Evolutionary conservation across 2,329 filamentous ascomycete genomes (phyloP), one percentile per base, ranked within the genome.

Genomic region (Zasmidium cellare): DNA sequence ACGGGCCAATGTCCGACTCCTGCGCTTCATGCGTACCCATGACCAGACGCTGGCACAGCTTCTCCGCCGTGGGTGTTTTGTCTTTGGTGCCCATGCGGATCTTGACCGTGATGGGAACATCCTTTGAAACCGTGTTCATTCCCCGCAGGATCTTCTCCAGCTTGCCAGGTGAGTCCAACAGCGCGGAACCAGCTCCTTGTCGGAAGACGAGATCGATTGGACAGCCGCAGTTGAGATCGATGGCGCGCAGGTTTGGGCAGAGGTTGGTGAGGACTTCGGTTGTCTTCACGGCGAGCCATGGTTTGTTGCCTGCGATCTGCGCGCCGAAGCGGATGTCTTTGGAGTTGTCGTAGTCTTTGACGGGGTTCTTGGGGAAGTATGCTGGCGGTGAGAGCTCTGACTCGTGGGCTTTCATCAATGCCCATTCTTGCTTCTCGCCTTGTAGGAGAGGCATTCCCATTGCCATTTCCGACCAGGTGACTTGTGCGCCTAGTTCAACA

Each of bases 401-500:
- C 72, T 92, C 87, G 71, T 99, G 94, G 2, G 91, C 91, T 75
- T 94, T 96, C 82, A 97, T 85, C 55, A 99, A 80, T 19, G 94
- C 92, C 94, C 94, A 99, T 77, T 99, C 94, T 1, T 87, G 83
- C 76, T 93, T 96, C 63, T 89, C 85, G 35, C 94, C 94, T 74
- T 97, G 92, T 5, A 99, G 82, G 45, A 99, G 77, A 9, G 93
- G 92, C 74, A 96, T 79, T 24, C 91, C 87, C 84, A 99, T 90
- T 3, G 93, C 94, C 94, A 99, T 99, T 76, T 99, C 94, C 0
- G 93, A 97, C 79, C 96, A 99, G 0, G 94, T 99, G 50, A 96
- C 82, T 71, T 97, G 89, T 24, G 92, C 92, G 35, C 94, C 94
- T 22, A 97, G 83, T 55, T 92, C 89, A 12, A 91, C 87, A 70